These are phyloP conservation scores for Pseudopithomyces chartarum DNA, from an alignment of 2,329 filamentous ascomycete genomes.

Conservation along the genomic window DNA sequence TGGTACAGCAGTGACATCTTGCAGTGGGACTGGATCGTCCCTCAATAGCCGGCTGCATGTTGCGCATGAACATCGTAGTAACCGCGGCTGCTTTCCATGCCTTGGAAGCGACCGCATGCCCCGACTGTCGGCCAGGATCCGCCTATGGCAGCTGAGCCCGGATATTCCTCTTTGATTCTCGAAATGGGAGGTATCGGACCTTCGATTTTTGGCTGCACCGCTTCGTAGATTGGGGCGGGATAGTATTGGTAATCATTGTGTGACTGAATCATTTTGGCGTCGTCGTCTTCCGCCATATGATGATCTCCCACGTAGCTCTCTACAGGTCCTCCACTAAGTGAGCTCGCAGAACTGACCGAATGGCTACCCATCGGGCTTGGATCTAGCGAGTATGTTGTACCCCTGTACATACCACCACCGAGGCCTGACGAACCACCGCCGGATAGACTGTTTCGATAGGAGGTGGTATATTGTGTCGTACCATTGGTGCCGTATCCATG, in stretches of 20 bases:
- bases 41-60: constrained; percentile 44
- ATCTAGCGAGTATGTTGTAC: constrained; percentile 43
- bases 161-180: constrained; percentile 51
- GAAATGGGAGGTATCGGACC: constrained; percentile 35
- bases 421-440: constrained; percentile 35
- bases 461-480: constrained; percentile 50
- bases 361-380: constrained; percentile 48
- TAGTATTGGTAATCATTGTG: constrained; percentile 55
- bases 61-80: constrained; percentile 52
- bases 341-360: constrained; percentile 52
- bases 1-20: constrained; percentile 18
- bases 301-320: constrained; percentile 51
- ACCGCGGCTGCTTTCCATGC: constrained; percentile 53
- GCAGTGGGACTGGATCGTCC: neutral
- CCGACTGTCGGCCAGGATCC: constrained; percentile 46
- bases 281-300: constrained; percentile 45
- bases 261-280: constrained; percentile 47
- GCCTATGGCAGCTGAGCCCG: constrained; percentile 34
- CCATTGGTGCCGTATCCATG: constrained; percentile 72
- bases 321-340: constrained; percentile 45
- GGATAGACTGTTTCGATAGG: constrained; percentile 39
- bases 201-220: constrained; percentile 40
- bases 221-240: constrained; percentile 51
- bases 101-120: constrained; percentile 51
- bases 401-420: constrained; percentile 40